These are phyloP conservation scores for Dichomitus squalens DNA, from an alignment of 1,284 basidiomycete genomes.

Conservation along the genomic window DNA sequence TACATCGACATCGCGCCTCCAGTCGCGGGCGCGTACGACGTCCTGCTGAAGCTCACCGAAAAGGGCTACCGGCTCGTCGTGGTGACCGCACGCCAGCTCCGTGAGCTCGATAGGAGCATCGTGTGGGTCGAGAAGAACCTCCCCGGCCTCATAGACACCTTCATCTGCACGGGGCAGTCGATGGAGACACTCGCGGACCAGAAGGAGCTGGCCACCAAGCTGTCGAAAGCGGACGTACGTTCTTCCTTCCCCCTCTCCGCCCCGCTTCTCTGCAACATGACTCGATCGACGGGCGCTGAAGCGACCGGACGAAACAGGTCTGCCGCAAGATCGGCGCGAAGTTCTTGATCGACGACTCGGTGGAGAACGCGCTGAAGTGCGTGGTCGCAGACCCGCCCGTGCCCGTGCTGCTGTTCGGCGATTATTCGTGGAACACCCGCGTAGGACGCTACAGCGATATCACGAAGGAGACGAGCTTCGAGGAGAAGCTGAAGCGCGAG, in stretches of 20 bases:
- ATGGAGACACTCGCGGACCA: conserved; percentile 49
- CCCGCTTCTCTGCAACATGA: no score
- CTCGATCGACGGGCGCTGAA: background rate
- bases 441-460: conserved; percentile 46
- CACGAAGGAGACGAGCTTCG: conserved; percentile 59
- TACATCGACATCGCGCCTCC: conserved; percentile 55
- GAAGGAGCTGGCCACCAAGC: conserved; percentile 56
- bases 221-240: conserved; percentile 70
- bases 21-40: conserved; percentile 68
- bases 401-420: conserved; percentile 75
- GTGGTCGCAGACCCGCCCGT: conserved; percentile 42
- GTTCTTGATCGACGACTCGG: conserved; percentile 77
- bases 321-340: conserved; percentile 64
- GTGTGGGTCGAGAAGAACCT: conserved; percentile 69
- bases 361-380: conserved; percentile 74
- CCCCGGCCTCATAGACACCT: conserved; percentile 67
- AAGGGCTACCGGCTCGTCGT: conserved; percentile 73
- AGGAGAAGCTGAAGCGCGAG: conserved; percentile 51
- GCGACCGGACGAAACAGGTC: conserved; percentile 41
- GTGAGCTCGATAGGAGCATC: conserved; percentile 62
- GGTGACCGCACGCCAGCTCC: conserved; percentile 71
- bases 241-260: background rate
- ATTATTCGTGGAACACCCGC: conserved; percentile 75
- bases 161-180: conserved; percentile 81
- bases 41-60: conserved; percentile 53